A percentile compares a stretch with the other conserved stretches of the same genome.
Evolutionary conservation across 2,329 filamentous ascomycete species (phyloP).

Genomic region (Epichloe typhina): DNA sequence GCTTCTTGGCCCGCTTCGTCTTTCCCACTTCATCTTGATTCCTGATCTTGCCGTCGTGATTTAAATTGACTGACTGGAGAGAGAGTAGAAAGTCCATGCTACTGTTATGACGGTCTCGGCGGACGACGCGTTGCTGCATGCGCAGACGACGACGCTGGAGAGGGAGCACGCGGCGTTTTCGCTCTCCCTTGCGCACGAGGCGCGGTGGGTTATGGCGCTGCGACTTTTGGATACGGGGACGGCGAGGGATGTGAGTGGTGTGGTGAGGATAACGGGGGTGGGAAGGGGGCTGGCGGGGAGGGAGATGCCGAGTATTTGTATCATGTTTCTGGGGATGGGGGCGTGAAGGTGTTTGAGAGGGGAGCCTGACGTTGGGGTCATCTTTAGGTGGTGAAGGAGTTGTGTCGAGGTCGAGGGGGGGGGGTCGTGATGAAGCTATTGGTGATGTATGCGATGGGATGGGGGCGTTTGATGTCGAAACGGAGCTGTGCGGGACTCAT

Average conservation of each 20-base stretch:
- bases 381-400: neutral
- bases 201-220: conserved; percentile 56
- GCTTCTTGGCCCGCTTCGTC: neutral
- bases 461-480: too few relatives aligned
- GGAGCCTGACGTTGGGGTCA: conserved; percentile 29
- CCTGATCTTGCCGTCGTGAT: too few relatives aligned
- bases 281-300: conserved; percentile 15
- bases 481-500: too few relatives aligned
- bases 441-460: too few relatives aligned
- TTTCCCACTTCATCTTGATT: too few relatives aligned
- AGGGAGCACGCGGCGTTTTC: conserved; percentile 58
- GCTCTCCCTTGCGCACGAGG: conserved; percentile 60
- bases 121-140: conserved; percentile 56
- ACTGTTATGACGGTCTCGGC: conserved; percentile 57
- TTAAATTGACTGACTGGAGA: too few relatives aligned
- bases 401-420: too few relatives aligned
- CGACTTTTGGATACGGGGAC: conserved; percentile 72
- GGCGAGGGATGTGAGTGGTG: conserved; percentile 84
- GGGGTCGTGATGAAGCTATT: too few relatives aligned
- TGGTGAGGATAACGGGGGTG: conserved; percentile 61
- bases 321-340: conserved; percentile 65
- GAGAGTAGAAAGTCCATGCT: conserved; percentile 43
- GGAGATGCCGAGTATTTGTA: conserved; percentile 63
- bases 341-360: conserved; percentile 72
- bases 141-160: conserved; percentile 52